A percentile compares a stretch with the other conserved stretches of the same genome.
These are phyloP conservation scores for Ashbya aceris DNA, from an alignment of 1,139 yeast species.

Conservation along the genomic window DNA sequence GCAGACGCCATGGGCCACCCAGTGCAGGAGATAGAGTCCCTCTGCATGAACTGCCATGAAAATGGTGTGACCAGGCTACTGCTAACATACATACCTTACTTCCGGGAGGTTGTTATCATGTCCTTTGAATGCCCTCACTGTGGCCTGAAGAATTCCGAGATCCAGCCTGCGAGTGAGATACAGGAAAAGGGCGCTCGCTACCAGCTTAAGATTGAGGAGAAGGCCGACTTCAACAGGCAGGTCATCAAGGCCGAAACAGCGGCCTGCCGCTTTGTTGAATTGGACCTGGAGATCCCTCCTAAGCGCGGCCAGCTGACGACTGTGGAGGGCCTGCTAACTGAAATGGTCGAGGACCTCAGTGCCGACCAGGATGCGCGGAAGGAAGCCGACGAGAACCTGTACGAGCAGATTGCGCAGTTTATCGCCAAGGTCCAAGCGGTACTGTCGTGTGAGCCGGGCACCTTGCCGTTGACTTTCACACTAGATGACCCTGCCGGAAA, in stretches of 20 bases:
- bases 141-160: constrained; percentile 80
- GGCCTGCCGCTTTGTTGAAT: constrained; percentile 68
- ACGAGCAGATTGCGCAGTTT: constrained; percentile 65
- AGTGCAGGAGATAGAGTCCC: constrained; percentile 86
- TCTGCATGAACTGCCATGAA: constrained; percentile 92
- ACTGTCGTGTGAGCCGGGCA: constrained; percentile 54
- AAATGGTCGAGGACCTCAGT: constrained; percentile 75
- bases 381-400: constrained; percentile 60
- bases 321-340: constrained; percentile 77
- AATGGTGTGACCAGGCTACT: constrained; percentile 76
- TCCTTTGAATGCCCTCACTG: constrained; percentile 96
- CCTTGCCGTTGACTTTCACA: constrained; percentile 69
- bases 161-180: constrained; percentile 86
- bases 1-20: constrained; percentile 84
- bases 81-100: constrained; percentile 83
- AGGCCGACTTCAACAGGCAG: constrained; percentile 76
- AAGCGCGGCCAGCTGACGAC: constrained; percentile 89
- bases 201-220: constrained; percentile 58
- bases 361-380: constrained; percentile 77
- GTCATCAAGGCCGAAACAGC: constrained; percentile 88
- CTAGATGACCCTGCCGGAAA: constrained; percentile 96
- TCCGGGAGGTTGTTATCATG: constrained; percentile 87
- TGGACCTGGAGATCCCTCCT: constrained; percentile 93
- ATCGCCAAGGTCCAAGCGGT: constrained; percentile 49
- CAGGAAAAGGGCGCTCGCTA: constrained; percentile 83